A percentile compares a stretch with the other conserved stretches of the same genome.
phyloP scores from a whole-genome alignment of 2,329 filamentous ascomycete species.

The Aureobasidium lini region DNA sequence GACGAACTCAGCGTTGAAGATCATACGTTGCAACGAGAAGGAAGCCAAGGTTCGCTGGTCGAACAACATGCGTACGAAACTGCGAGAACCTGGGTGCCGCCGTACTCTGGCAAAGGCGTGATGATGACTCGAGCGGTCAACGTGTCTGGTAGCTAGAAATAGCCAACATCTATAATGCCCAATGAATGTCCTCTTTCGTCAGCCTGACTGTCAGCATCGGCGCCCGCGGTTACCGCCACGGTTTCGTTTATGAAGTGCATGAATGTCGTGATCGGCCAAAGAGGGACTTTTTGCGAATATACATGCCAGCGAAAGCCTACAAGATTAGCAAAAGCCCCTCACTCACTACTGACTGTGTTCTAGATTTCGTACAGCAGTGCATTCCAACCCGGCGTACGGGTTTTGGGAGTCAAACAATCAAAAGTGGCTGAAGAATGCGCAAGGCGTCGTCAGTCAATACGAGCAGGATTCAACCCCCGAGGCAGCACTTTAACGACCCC shows the following conservation, averaged over 20 bases:
- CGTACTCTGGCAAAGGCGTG: slow-evolving; percentile 1
- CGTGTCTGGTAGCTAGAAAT: not conserved
- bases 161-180: not conserved
- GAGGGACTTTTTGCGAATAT: not conserved
- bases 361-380: not conserved
- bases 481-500: not conserved
- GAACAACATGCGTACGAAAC: slow-evolving; percentile 5
- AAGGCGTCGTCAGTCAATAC: not conserved
- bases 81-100: not conserved
- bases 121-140: slow-evolving; percentile 8
- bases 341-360: too few relatives aligned
- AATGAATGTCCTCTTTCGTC: not conserved
- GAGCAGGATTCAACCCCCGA: not conserved
- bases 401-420: not conserved
- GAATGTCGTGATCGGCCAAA: not conserved
- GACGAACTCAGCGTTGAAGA: not conserved
- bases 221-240: not conserved
- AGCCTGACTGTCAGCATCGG: not conserved
- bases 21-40: not conserved
- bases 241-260: not conserved
- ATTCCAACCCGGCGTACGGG: not conserved
- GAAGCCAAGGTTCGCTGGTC: slow-evolving; percentile 7
- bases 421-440: not conserved
- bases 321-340: not conserved
- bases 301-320: not conserved